Percentiles rank a stretch among this genome's conserved stretches.
These are phyloP conservation scores for Phytophthora syringae DNA, from an alignment of 352 stramenopile species.

Conservation along the genomic window DNA sequence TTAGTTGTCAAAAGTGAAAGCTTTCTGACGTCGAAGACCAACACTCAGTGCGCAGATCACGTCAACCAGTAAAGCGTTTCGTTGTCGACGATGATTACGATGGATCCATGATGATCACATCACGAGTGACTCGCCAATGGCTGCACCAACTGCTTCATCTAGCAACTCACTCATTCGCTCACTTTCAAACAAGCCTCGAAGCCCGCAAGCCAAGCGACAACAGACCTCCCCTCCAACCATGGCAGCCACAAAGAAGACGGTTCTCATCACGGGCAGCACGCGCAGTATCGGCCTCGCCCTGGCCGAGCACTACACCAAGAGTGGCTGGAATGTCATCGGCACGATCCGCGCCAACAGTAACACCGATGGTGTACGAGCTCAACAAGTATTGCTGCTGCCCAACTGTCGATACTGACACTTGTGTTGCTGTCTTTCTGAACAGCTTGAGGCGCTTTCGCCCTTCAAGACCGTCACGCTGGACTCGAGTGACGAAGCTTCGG, in stretches of 20 bases:
- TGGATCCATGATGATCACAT: too few species aligned
- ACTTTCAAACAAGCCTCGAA: slow-evolving; percentile 22
- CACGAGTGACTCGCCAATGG: neutral
- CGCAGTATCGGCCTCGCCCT: slow-evolving; percentile 52
- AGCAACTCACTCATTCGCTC: neutral
- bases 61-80: too few species aligned
- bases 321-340: too few species aligned
- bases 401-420: too few species aligned
- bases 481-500: slow-evolving; percentile 47
- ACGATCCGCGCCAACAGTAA: slow-evolving; percentile 36
- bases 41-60: too few species aligned
- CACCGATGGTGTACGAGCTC: slow-evolving; percentile 36
- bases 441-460: slow-evolving; percentile 31
- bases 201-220: neutral
- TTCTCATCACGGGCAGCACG: slow-evolving; percentile 54
- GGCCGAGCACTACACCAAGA: slow-evolving; percentile 44
- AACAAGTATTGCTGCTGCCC: too few species aligned
- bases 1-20: too few species aligned
- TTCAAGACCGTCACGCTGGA: slow-evolving; percentile 57
- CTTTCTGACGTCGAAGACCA: too few species aligned
- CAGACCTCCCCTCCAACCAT: slow-evolving; percentile 1
- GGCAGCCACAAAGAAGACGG: slow-evolving; percentile 36
- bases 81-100: neutral
- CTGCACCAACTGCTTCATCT: neutral
- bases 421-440: neutral